Evolutionary conservation across 2,329 filamentous ascomycete genomes (phyloP).

Genomic region (Sclerotinia spermophila): DNA sequence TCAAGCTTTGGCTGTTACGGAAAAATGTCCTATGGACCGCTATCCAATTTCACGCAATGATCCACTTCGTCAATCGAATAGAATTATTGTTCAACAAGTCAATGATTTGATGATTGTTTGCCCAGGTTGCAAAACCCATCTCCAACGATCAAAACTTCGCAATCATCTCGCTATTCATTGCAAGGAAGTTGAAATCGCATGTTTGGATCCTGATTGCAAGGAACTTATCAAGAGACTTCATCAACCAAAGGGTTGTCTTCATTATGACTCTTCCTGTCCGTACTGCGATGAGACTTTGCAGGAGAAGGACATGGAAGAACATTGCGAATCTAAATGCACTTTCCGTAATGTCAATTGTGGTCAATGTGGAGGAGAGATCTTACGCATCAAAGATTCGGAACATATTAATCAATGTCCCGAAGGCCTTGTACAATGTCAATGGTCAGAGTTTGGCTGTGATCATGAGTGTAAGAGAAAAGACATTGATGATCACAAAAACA

Average conservation of each 20-base stretch:
- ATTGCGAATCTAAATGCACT: conserved; percentile 46
- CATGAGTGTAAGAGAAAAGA: conserved; percentile 41
- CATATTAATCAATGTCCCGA: conserved; percentile 46
- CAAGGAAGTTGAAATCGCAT: conserved; percentile 52
- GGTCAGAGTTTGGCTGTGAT: conserved; percentile 48
- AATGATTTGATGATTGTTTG: conserved; percentile 58
- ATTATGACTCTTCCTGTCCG: conserved; percentile 49
- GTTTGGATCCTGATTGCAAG: conserved; percentile 47
- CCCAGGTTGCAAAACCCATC: conserved; percentile 52
- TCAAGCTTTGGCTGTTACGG: conserved; percentile 42
- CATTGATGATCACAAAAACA: conserved; percentile 45
- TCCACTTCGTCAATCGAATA: conserved; percentile 32
- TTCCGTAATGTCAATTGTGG: conserved; percentile 36
- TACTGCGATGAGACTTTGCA: conserved; percentile 48
- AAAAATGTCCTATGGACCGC: conserved; percentile 58
- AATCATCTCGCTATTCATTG: conserved; percentile 57
- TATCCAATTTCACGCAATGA: conserved; percentile 41
- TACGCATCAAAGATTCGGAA: conserved; percentile 29
- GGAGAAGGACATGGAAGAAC: conserved; percentile 47
- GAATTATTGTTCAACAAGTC: conserved; percentile 57
- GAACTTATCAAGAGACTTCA: conserved; percentile 51
- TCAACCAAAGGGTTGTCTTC: conserved; percentile 51
- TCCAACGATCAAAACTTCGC: conserved; percentile 52
- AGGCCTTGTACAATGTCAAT: conserved; percentile 44
- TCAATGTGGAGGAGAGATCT: conserved; percentile 31